phyloP scores from a whole-genome alignment of 1,284 basidiomycete species.

The Cryptococcus sp. region DNA sequence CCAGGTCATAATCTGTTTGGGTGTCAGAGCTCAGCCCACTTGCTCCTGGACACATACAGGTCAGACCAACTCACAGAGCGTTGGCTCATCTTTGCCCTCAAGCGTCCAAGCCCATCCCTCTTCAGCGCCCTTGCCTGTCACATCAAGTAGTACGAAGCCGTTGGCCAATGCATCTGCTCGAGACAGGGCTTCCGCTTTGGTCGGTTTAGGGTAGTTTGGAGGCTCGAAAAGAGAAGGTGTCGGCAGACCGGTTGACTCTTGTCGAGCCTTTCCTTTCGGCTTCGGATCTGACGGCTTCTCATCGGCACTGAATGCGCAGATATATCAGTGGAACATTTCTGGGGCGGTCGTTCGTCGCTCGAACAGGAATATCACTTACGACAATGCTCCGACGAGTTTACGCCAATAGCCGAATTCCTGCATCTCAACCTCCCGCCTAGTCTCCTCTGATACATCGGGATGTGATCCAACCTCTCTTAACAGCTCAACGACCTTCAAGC shows the following conservation, averaged over 20 bases:
- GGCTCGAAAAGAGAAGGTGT: conserved; percentile 26
- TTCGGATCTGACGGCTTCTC: not conserved
- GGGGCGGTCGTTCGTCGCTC: not conserved
- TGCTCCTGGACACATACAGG: conserved; percentile 6
- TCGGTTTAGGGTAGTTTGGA: conserved; percentile 55
- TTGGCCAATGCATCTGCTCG: conserved; percentile 51
- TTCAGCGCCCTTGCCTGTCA: conserved; percentile 36
- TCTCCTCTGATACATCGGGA: conserved; percentile 35
- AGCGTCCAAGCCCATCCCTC: conserved; percentile 60
- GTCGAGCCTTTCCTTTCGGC: conserved; percentile 1
- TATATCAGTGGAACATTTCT: too few relatives aligned
- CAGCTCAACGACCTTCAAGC: conserved; percentile 38
- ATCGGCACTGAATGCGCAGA: not conserved
- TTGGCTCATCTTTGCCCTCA: conserved; percentile 72
- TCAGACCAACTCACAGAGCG: conserved; percentile 61
- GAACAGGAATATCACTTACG: not conserved
- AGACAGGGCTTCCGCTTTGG: conserved; percentile 45
- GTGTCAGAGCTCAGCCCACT: conserved; percentile 8
- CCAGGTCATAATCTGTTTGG: conserved; percentile 66
- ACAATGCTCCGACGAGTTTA: conserved; percentile 25
- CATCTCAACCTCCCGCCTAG: conserved; percentile 45
- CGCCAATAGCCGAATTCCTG: conserved; percentile 47
- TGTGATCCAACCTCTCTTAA: conserved; percentile 41
- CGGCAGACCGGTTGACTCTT: conserved; percentile 5
- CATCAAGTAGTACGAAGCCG: conserved; percentile 48